Base-by-base conservation (phyloP, 1,139 yeast species). In the Keqinozyma sinolaborantium region DNA sequence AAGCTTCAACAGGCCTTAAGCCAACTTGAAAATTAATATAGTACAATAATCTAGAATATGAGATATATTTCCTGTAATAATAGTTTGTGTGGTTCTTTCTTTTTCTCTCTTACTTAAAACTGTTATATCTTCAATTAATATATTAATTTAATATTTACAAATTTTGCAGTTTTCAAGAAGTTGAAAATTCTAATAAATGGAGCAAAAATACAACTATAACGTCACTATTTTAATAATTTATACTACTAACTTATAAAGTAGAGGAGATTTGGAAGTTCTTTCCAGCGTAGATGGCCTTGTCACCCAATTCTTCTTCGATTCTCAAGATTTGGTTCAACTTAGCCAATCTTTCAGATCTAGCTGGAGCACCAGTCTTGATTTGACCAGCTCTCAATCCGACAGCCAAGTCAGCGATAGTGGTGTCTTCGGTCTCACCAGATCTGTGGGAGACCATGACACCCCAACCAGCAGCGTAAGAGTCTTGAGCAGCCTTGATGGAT, bases 311-410 rank as follows among this genome's bases (percentile, higher is more conserved):
- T 75, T 90, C 95, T 79, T 90, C 97, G 57, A 90, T 90, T 77
- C 97, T 86, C 68, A 90, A 79, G 70, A 90, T 83, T 78, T 88
- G 95, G 82, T 84, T 84, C 70, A 83, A 83, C 77, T 90, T 90
- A 64, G 97, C 97, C 69, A 90, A 82, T 81, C 97, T 88, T 78
- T 90, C 97, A 50, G 96, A 86, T 79, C 97, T 87, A 53, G 96
- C 95, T 64, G 97, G 96, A 61, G 97, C 97, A 82, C 97, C 97
- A 53, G 96, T 84, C 88, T 90, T 90, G 70, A 90, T 83, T 79
- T 90, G 96, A 66, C 96, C 97, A 51, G 95, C 60, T 79, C 97
- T 85, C 66, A 90, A 77, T 75, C 97, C 97, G 56, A 90, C 96
- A 53, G 88, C 75, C 64, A 90, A 79, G 71, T 90, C 97, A 60